Percentiles rank a stretch among this genome's conserved stretches.
phyloP scores from a whole-genome alignment of 2,329 filamentous ascomycete species.

The Juglanconis sp. region DNA sequence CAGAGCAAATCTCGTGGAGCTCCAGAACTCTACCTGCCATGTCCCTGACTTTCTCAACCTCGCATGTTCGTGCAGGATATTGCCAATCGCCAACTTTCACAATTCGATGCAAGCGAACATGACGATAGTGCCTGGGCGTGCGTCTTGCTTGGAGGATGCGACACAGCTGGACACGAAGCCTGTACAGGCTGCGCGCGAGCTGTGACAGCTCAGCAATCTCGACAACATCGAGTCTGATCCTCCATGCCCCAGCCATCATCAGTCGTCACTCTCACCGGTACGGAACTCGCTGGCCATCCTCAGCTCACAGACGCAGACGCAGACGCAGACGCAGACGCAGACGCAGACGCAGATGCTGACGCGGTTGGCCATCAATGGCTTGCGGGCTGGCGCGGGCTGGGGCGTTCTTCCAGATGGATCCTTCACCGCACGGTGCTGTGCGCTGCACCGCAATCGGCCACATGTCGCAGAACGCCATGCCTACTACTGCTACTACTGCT shows the following conservation, averaged over 20 bases:
- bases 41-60: neutral
- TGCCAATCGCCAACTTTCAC: neutral
- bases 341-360: too few relatives aligned
- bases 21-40: neutral
- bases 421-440: neutral
- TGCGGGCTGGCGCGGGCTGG: neutral
- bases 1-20: neutral
- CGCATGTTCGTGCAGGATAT: neutral
- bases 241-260: too few relatives aligned
- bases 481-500: neutral
- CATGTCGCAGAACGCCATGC: slow-evolving; percentile 5
- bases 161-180: too few relatives aligned
- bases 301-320: too few relatives aligned
- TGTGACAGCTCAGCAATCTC: too few relatives aligned
- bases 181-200: too few relatives aligned
- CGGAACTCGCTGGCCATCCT: neutral
- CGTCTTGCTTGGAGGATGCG: too few relatives aligned
- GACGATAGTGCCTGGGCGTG: neutral
- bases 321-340: too few relatives aligned
- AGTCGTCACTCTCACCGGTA: neutral
- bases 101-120: neutral
- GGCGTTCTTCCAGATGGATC: too few relatives aligned
- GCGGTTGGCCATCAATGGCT: neutral
- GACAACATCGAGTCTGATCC: too few relatives aligned
- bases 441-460: slow-evolving; percentile 7